These are phyloP conservation scores for Lipomyces japonicus DNA, from an alignment of 805 yeast species.

Conservation along the genomic window DNA sequence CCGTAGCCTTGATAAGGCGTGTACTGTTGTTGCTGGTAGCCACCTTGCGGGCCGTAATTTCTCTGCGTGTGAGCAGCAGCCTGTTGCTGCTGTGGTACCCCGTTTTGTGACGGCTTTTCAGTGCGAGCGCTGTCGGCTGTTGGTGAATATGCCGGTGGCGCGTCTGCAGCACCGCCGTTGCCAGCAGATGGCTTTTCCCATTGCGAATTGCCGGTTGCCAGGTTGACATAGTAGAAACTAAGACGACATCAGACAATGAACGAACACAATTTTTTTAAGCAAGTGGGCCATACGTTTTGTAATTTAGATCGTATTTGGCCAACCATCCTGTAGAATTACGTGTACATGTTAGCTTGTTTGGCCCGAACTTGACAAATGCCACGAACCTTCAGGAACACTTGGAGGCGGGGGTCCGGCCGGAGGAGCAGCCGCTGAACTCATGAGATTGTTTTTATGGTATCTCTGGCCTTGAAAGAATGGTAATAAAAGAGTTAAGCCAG, in stretches of 20 bases:
- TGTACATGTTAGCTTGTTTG: neutral
- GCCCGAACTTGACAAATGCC: neutral
- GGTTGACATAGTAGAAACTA: slow-evolving; percentile 78
- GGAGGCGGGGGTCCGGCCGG: slow-evolving; percentile 28
- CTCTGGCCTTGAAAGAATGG: too few relatives aligned
- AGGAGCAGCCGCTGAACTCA: slow-evolving; percentile 10
- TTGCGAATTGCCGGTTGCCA: slow-evolving; percentile 69
- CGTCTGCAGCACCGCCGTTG: slow-evolving; percentile 29
- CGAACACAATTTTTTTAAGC: neutral
- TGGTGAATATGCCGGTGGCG: slow-evolving; percentile 27
- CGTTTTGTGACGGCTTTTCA: neutral
- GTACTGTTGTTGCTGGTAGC: slow-evolving; percentile 31
- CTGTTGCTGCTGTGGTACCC: slow-evolving; percentile 6
- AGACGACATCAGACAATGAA: neutral
- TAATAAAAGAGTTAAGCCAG: too few relatives aligned
- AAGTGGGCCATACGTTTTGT: slow-evolving; percentile 50
- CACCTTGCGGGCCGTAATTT: neutral
- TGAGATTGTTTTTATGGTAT: too few relatives aligned
- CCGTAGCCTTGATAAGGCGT: slow-evolving; percentile 36
- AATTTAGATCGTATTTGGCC: slow-evolving; percentile 35
- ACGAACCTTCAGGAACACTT: slow-evolving; percentile 23
- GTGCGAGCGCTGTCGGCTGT: slow-evolving; percentile 2
- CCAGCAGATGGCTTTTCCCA: slow-evolving; percentile 72
- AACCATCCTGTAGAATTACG: slow-evolving; percentile 21
- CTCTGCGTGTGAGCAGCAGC: slow-evolving; percentile 23